Conservation (phyloP, 495 filamentous ascomycete genomes). For the Venustampulla echinocandica region DNA sequence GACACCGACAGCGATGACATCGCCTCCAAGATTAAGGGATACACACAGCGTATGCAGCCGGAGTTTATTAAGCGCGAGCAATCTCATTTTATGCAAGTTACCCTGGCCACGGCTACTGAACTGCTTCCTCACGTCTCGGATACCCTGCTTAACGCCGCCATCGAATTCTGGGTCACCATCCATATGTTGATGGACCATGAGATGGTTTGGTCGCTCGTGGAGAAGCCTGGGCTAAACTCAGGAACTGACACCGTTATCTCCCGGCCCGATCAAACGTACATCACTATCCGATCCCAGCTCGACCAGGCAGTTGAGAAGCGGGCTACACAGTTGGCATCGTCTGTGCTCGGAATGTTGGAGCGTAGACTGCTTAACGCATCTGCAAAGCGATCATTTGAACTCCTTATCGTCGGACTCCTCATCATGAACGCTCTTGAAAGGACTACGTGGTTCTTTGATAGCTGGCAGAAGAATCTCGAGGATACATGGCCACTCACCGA, state of each 20-base stretch:
- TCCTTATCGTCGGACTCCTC: constrained; percentile 64
- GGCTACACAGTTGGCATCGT: constrained; percentile 54
- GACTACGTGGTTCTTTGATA: constrained; percentile 73
- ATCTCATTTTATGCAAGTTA: constrained; percentile 60
- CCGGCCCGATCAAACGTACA: constrained; percentile 34
- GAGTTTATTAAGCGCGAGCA: constrained; percentile 56
- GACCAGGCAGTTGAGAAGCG: constrained; percentile 66
- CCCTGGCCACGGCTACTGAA: constrained; percentile 49
- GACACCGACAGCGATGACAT: constrained; percentile 63
- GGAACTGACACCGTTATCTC: constrained; percentile 14
- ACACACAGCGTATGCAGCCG: constrained; percentile 56
- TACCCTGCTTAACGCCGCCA: constrained; percentile 55
- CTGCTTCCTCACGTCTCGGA: constrained; percentile 31
- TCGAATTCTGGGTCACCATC: constrained; percentile 71
- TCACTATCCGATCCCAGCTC: constrained; percentile 58
- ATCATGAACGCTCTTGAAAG: constrained; percentile 75
- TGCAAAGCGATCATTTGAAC: constrained; percentile 58
- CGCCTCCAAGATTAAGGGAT: constrained; percentile 55
- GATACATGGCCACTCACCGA: constrained; percentile 64
- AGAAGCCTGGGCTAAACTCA: constrained; percentile 38
- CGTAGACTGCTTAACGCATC: constrained; percentile 63
- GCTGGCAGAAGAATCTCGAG: constrained; percentile 53
- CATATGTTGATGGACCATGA: constrained; percentile 63
- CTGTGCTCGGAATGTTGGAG: constrained; percentile 67
- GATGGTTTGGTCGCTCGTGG: constrained; percentile 55